These are phyloP conservation scores for Juglanconis oblonga DNA, from an alignment of 2,329 filamentous ascomycete genomes.

Conservation along the genomic window DNA sequence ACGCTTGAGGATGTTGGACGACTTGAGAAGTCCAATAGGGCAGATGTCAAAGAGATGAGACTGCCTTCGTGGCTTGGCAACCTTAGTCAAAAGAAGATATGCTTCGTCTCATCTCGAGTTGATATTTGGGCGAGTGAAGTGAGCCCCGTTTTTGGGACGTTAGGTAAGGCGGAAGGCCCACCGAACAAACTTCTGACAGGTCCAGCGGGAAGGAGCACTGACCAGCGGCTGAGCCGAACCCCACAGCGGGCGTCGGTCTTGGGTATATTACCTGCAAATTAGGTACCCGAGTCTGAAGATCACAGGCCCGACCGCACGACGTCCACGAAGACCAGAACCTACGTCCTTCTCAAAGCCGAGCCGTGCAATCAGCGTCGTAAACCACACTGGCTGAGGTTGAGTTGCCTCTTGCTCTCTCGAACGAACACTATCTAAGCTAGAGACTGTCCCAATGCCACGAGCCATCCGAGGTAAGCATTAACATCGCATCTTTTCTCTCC, in stretches of 20 bases:
- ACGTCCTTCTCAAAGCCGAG: too few relatives aligned
- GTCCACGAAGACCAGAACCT: too few relatives aligned
- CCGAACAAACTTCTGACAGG: conserved; percentile 11
- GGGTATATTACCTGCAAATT: not conserved
- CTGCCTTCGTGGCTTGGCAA: not conserved
- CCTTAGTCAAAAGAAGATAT: too few relatives aligned
- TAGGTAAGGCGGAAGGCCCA: not conserved
- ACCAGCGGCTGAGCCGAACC: not conserved
- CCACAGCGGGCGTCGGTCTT: not conserved
- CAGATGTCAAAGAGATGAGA: too few relatives aligned
- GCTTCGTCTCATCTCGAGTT: too few relatives aligned
- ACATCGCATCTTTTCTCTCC: not conserved
- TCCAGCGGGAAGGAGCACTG: not conserved
- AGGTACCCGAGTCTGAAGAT: not conserved
- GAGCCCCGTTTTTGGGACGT: not conserved
- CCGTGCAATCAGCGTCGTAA: too few relatives aligned
- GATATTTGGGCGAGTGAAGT: not conserved
- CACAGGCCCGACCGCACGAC: not conserved
- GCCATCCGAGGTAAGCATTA: conserved; percentile 49
- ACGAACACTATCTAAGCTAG: not conserved
- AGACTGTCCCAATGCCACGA: conserved; percentile 46
- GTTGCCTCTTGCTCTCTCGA: not conserved
- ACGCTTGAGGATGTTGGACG: not conserved
- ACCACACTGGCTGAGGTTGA: too few relatives aligned
- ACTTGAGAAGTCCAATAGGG: too few relatives aligned